Base-by-base conservation (phyloP, 1,284 basidiomycete genomes). In the Cryptococcus hybrid region DNA sequence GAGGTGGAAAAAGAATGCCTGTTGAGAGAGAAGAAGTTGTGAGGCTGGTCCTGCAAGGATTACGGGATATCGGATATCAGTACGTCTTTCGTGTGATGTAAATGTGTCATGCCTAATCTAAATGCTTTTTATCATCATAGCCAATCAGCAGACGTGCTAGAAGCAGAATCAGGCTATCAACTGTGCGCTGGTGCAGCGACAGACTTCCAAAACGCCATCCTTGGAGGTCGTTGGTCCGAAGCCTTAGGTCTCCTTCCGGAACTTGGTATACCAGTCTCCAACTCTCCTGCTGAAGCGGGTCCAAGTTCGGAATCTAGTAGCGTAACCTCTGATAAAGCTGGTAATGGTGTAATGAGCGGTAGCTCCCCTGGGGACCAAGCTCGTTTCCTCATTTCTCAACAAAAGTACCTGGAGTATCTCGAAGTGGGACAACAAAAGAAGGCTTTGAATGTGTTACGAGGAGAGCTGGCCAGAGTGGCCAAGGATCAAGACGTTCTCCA, bases 321-420 rank as follows among this genome's bases (percentile, higher is more conserved):
- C 48, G 65, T 68, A 13, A 54, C 62, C 0, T 73, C 70, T 0
- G 56, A 56, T 8, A 66, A 63, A 48, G 61, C 66, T 0, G 64
- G 58, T 18, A 65, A 64, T 40, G 61, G 60, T 8, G 64, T 60
- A 8, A 45, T 47, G 5, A 57, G 56, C 18, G 36, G 51, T 6
- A 52, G 51, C 15, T 13, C 2, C 18, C 34, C 55, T 4, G 58
- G 60, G 45, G 73, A 95, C 87, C 85, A 88, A 67, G 87, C 90
- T 18, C 86, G 83, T 62, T 96, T 95, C 77, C 80, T 94, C 62
- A 88, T 99, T 57, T 87, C 88, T 58, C 88, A 90, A 78, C 95
- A 99, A 82, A 94, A 96, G 79, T 99, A 97, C 75, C 83, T 99
- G 46, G 95, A 99, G 73, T 82, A 91, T n/a, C 82, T 99, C 51